Percentiles rank a stretch among this genome's conserved stretches.
Conservation (phyloP, 352 stramenopile species). For the Pythium oligandrum region DNA sequence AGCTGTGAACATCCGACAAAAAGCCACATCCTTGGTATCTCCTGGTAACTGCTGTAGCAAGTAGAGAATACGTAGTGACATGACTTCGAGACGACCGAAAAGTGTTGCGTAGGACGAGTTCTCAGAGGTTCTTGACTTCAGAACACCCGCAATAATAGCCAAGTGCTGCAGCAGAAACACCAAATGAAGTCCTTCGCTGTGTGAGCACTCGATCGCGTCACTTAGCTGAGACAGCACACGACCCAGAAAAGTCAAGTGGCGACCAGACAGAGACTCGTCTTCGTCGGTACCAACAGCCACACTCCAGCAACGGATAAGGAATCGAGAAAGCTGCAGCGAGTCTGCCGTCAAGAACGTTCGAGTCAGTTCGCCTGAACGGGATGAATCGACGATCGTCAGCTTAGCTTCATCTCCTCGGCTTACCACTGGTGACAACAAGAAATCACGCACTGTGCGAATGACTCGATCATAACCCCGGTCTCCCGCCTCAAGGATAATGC, state of each 20-base stretch:
- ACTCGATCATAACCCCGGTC: no score
- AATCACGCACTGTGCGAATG: no score
- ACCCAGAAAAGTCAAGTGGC: neutral
- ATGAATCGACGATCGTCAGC: no score
- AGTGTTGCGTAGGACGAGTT: constrained; percentile 1
- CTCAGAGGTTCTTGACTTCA: constrained; percentile 1
- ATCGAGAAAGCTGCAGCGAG: no score
- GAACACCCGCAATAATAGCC: neutral
- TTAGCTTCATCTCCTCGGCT: no score
- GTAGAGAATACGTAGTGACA: neutral
- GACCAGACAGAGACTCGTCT: neutral
- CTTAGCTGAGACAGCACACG: neutral
- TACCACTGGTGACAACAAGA: no score
- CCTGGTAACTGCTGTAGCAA: constrained; percentile 1
- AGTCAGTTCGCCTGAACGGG: no score
- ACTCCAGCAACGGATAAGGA: no score
- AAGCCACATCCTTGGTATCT: neutral
- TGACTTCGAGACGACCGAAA: constrained; percentile 1
- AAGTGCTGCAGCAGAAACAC: neutral
- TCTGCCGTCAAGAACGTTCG: no score
- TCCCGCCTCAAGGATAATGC: no score
- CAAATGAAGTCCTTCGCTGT: neutral
- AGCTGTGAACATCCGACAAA: constrained; percentile 1
- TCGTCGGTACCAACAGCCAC: no score
- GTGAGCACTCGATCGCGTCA: neutral